Conservation (phyloP, 306 rosid genomes). For the Trifolium repens region DNA sequence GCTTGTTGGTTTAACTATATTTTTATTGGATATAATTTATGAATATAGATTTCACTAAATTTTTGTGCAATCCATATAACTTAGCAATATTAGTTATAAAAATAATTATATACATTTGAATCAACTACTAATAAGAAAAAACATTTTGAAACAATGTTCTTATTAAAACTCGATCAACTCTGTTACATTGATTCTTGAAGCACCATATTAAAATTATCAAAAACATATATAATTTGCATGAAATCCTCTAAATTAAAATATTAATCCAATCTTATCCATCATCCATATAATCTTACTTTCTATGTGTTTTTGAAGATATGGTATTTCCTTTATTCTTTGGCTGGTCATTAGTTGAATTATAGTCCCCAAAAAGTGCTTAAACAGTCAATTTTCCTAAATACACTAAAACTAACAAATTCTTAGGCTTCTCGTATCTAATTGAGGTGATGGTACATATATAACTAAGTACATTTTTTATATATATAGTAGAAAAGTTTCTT, state of each 20-base stretch:
- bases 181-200: neutral
- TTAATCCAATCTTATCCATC: constrained; percentile 53
- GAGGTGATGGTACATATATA: constrained; percentile 26
- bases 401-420: constrained; percentile 11
- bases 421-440: constrained; percentile 18
- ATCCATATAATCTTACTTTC: constrained; percentile 26
- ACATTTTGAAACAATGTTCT: no score
- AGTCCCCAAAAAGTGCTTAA: constrained; percentile 40
- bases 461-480: neutral
- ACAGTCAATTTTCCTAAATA: constrained; percentile 29
- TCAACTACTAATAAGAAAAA: no score
- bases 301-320: constrained; percentile 33
- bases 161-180: no score
- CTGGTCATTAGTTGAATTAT: constrained; percentile 18
- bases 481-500: neutral
- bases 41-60: no score
- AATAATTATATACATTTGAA: no score
- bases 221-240: neutral
- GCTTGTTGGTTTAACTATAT: no score
- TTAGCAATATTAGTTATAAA: no score
- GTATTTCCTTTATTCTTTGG: constrained; percentile 17
- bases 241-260: neutral
- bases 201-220: neutral
- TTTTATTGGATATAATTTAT: no score
- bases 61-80: no score